These are phyloP conservation scores for Trametes maxima DNA, from an alignment of 768 basidiomycete species.

Conservation along the genomic window DNA sequence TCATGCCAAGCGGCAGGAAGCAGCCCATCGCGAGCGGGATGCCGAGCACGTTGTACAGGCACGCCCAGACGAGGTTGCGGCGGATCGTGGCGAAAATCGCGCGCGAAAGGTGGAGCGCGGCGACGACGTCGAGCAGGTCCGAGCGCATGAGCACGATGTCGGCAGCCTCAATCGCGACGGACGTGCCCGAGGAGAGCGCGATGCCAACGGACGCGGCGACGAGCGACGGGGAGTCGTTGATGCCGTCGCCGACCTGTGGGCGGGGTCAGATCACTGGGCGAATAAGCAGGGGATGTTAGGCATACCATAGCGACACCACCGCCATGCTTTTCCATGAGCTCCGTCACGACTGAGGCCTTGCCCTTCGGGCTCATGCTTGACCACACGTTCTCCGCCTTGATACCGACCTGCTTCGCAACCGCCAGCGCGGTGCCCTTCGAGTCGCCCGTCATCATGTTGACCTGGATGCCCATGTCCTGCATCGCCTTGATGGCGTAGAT, in stretches of 20 bases:
- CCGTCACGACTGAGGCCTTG: slow-evolving; percentile 83
- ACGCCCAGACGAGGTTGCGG: slow-evolving; percentile 95
- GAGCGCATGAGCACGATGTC: slow-evolving; percentile 98
- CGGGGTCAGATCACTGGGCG: neutral
- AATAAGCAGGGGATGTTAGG: slow-evolving; percentile 9
- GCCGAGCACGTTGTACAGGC: slow-evolving; percentile 88
- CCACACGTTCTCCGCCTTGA: slow-evolving; percentile 80
- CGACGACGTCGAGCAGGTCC: slow-evolving; percentile 96
- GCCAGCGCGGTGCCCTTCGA: slow-evolving; percentile 83
- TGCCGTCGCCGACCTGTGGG: slow-evolving; percentile 91
- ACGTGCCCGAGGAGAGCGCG: slow-evolving; percentile 93
- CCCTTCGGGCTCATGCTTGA: slow-evolving; percentile 95
- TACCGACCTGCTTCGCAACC: slow-evolving; percentile 89
- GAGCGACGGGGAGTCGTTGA: slow-evolving; percentile 97
- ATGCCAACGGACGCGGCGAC: slow-evolving; percentile 96
- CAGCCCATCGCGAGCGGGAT: slow-evolving; percentile 98
- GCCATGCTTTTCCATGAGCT: slow-evolving; percentile 71
- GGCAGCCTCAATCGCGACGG: slow-evolving; percentile 96
- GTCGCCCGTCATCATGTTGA: slow-evolving; percentile 95
- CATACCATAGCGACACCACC: slow-evolving; percentile 89
- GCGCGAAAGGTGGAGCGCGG: slow-evolving; percentile 88
- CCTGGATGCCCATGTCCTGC: slow-evolving; percentile 87
- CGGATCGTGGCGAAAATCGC: slow-evolving; percentile 88
- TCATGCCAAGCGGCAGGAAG: slow-evolving; percentile 87
- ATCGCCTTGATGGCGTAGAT: slow-evolving; percentile 80